phyloP scores from a whole-genome alignment of 345 rosid genomes.

The Salix dunnii region DNA sequence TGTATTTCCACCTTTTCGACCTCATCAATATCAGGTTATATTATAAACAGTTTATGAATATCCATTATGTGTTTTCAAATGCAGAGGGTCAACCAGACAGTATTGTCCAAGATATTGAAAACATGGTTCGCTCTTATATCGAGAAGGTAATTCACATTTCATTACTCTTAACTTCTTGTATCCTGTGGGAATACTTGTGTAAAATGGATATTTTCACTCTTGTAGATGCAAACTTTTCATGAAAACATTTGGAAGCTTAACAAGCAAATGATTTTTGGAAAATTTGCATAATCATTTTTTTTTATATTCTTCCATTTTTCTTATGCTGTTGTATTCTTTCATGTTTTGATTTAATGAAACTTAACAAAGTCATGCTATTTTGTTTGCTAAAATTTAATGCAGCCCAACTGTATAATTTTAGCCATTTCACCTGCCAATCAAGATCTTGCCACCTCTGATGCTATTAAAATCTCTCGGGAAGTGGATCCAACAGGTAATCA shows the following conservation, averaged over 20 bases:
- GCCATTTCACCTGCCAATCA: constrained; percentile 99
- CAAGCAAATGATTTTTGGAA: not conserved
- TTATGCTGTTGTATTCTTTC: not conserved
- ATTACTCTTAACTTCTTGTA: not conserved
- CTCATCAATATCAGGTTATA: not conserved
- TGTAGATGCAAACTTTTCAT: not conserved
- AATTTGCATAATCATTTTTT: not conserved
- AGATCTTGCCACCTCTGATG: constrained; percentile 99
- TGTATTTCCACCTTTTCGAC: not conserved
- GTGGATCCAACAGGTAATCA: constrained; percentile 89
- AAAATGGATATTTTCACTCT: not conserved
- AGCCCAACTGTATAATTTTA: constrained; percentile 96
- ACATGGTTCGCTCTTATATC: constrained; percentile 93
- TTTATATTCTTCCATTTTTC: not conserved
- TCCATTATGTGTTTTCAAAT: constrained; percentile 17
- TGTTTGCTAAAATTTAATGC: constrained; percentile 27
- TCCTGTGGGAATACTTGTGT: not conserved
- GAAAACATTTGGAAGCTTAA: not conserved
- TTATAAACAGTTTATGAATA: constrained; percentile 1
- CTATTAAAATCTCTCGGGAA: constrained; percentile 96
- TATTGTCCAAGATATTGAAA: constrained; percentile 92
- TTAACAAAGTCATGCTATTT: constrained; percentile 7
- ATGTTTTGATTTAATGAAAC: not conserved
- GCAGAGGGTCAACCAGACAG: constrained; percentile 97
- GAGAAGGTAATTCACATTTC: constrained; percentile 66